Evolutionary conservation across 1,284 basidiomycete species (phyloP), one percentile per base, ranked within the genome.

Genomic region (Polyporus tsugae): DNA sequence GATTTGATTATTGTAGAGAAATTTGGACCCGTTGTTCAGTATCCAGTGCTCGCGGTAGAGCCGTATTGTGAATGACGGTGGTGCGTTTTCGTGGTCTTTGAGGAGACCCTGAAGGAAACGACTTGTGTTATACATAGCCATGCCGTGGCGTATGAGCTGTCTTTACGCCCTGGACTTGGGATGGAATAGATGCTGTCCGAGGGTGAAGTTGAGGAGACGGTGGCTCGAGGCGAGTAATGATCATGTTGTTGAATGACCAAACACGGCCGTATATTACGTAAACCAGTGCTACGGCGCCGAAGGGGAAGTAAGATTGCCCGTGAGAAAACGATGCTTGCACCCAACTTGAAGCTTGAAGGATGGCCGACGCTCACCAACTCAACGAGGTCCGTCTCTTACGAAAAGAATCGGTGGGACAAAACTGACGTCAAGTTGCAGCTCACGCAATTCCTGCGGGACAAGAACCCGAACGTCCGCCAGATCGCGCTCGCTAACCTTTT

Each of bases 381-480:
- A 82, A 82, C 73, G 90, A 92, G 86, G 90, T 89, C 68, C 74
- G 74, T 65, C 13, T 9, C 9, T 19, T n/a, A 22, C 17, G 2
- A 11, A 15, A 19, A 35, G 52, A 22, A 11, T 29, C 53, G 6
- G 6, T n/a, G 29, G 2, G 1, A 62, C 13, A 4, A 38, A 13
- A 22, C 36, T 38, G 22, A 69, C 1, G 33, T 22, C 1, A 6
- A 0, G n/a, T 1, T 9, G 33, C 49, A 62, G 90, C 88, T 98
- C 33, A 82, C 96, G 38, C 89, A 90, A 41, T 98, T 98, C 77
- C 82, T 98, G 59, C 90, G 92, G 75, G 95, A 97, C 75, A 87
- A 86, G 68, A 98, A 97, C 75, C 94, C 94, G 0, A 90, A 95
- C 78, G 96, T 93, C 33, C 88, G 97, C 53, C 92, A 95, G 78